Conservation (phyloP, 768 basidiomycete genomes). For the Lactifluus rugatus region DNA sequence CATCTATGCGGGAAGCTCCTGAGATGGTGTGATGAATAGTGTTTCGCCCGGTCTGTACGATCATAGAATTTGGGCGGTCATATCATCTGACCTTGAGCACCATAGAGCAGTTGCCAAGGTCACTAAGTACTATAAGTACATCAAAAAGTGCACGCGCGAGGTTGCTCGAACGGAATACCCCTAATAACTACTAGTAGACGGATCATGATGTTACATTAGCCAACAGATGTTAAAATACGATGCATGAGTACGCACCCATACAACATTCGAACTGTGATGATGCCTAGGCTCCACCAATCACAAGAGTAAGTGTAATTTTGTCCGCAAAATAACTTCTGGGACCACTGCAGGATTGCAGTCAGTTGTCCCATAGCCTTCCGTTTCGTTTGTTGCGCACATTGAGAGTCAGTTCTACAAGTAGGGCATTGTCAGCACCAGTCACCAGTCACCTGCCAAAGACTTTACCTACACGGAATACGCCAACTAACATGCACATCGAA, state of each 20-base stretch:
- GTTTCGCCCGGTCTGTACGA: constrained; percentile 64
- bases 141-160: neutral
- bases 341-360: constrained; percentile 48
- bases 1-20: too few relatives aligned
- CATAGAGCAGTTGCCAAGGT: constrained; percentile 71
- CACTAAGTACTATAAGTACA: neutral
- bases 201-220: constrained; percentile 4
- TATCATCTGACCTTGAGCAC: constrained; percentile 64
- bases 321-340: constrained; percentile 80
- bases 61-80: constrained; percentile 69
- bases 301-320: constrained; percentile 91
- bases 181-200: too few relatives aligned
- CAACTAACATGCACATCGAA: constrained; percentile 36
- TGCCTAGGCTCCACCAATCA: constrained; percentile 98
- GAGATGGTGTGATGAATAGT: constrained; percentile 50
- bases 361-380: neutral
- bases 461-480: constrained; percentile 78
- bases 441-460: neutral
- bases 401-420: constrained; percentile 79
- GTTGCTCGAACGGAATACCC: constrained; percentile 74
- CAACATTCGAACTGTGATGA: constrained; percentile 92
- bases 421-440: constrained; percentile 22
- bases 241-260: constrained; percentile 54
- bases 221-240: constrained; percentile 9
- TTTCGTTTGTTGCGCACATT: constrained; percentile 44